Base-by-base conservation (phyloP, 306 rosid species). In the Quercus wislizeni region DNA sequence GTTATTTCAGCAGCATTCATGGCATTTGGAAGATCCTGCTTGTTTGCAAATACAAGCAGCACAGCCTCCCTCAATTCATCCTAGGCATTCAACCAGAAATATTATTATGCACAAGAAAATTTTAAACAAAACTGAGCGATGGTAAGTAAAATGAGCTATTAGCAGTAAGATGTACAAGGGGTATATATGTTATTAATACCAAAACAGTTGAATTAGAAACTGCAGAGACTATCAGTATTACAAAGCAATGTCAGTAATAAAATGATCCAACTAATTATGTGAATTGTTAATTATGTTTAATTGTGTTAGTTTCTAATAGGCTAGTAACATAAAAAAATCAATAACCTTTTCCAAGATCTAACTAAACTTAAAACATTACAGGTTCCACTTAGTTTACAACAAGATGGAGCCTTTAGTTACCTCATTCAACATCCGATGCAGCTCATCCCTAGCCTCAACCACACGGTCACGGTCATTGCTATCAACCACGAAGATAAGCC, bases 391-490 rank as follows among this genome's bases (percentile, higher is more conserved):
- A 38, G 38, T 35, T 5, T 7, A 63, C 4, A 63, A 27, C 10
- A 63, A n/a, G 9, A 14, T 2, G 3, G 11, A 41, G 46, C 41
- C 15, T 57, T 19, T 68, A 49, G 15, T 38, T 82, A 89, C 92
- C 92, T 87, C 92, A 85, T 89, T 89, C 83, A 89, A 84, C 89
- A 87, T 89, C 43, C 91, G 84, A 58, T 87, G 92, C 63, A 89
- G 75, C 83, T 85, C 89, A 74, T 87, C 89, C 55, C 86, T 77
- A 19, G 85, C 91, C 91, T 88, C 89, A 70, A 84, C 86, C 18
- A 88, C 85, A 85, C 89, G 86, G 56, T 89, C 92, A n/a, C 90
- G 90, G 75, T 87, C 90, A 56, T 89, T 89, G 86, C 92, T 87
- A 62, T 87, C 92, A 77, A 89, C 92, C 72, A 85, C 92, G 5